Percentiles rank a stretch among this genome's conserved stretches.
These are phyloP conservation scores for Aspergillus pseudoglaucus DNA, from an alignment of 2,329 filamentous ascomycete species.

Conservation along the genomic window DNA sequence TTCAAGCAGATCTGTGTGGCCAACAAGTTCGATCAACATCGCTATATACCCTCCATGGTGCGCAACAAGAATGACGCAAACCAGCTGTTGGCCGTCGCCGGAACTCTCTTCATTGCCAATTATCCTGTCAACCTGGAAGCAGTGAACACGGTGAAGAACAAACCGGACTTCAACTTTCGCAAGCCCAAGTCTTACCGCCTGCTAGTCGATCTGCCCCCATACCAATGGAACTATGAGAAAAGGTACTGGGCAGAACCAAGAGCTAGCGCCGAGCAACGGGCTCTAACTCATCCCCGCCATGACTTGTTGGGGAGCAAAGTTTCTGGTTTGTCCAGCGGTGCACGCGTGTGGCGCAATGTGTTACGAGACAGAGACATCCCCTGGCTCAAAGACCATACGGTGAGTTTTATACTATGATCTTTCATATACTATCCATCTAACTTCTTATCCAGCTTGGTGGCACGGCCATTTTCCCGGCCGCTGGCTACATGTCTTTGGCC, in stretches of 20 bases:
- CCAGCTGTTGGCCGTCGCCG: not conserved
- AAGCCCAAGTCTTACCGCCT: too few species aligned
- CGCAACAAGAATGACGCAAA: not conserved
- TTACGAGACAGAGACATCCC: conserved; percentile 17
- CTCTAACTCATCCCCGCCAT: conserved; percentile 8
- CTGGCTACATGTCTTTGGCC: conserved; percentile 22
- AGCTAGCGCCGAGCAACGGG: conserved; percentile 11
- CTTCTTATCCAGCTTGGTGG: conserved; percentile 6
- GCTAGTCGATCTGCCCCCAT: conserved; percentile 18
- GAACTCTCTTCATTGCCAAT: not conserved
- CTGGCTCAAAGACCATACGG: conserved; percentile 23
- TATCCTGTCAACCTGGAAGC: conserved; percentile 6
- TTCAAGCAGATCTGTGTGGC: conserved; percentile 11
- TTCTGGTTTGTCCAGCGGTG: conserved; percentile 4
- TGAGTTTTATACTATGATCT: not conserved
- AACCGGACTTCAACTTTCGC: too few species aligned
- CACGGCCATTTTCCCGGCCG: conserved; percentile 20
- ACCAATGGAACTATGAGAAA: conserved; percentile 16
- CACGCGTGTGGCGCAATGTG: conserved; percentile 21
- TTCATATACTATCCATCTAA: not conserved
- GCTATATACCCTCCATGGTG: not conserved
- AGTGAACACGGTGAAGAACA: not conserved
- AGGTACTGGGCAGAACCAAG: conserved; percentile 18
- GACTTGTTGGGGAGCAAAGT: conserved; percentile 18
- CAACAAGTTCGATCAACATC: too few species aligned